Percentiles rank a stretch among this genome's conserved stretches.
Conservation (phyloP, 2,329 filamentous ascomycete species). For the Microdochium paspali region DNA sequence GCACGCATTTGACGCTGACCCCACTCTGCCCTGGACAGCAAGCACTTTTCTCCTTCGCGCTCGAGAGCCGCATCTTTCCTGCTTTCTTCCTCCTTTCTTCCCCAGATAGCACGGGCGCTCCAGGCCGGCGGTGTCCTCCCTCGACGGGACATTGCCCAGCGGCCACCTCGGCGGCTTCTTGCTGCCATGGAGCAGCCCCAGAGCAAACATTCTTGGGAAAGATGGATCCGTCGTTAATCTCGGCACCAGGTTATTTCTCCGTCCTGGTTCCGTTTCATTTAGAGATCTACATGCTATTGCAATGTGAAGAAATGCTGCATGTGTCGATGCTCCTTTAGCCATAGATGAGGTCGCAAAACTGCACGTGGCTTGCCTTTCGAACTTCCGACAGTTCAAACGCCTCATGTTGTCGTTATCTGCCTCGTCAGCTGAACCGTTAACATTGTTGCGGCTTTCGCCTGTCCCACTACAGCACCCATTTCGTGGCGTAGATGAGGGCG, state of each 20-base stretch:
- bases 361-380: no score
- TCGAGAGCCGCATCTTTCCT: constrained; percentile 4
- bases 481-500: no score
- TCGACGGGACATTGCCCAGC: constrained; percentile 10
- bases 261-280: constrained; percentile 25
- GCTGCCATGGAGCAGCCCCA: constrained; percentile 15
- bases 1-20: constrained; percentile 3
- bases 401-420: no score
- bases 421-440: no score
- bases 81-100: constrained; percentile 23
- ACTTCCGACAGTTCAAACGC: no score
- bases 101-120: constrained; percentile 44
- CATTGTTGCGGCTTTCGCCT: no score
- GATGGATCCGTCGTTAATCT: constrained; percentile 28
- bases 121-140: constrained; percentile 13
- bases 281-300: constrained; percentile 21
- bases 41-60: not conserved
- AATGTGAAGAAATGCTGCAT: no score
- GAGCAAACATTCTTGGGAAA: constrained; percentile 23
- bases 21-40: not conserved
- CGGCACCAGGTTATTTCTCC: constrained; percentile 18
- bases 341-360: no score
- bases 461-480: no score
- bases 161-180: constrained; percentile 14
- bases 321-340: no score